These are phyloP conservation scores for Fusarium sp. DNA, from an alignment of 2,329 filamentous ascomycete species.

Conservation along the genomic window DNA sequence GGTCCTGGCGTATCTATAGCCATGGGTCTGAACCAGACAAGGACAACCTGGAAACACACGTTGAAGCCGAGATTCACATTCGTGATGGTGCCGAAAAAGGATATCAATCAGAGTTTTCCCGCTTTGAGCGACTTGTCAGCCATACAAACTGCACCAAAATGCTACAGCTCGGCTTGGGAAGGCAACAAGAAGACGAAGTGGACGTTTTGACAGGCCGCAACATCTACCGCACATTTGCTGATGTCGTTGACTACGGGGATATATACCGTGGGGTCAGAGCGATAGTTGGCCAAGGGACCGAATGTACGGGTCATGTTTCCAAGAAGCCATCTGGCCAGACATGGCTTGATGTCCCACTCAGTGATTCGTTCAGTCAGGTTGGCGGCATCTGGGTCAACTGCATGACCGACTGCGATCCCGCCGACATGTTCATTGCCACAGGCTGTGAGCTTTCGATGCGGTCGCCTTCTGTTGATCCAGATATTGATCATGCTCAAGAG, in stretches of 20 bases:
- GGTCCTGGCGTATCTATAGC: not conserved
- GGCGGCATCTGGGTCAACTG: constrained; percentile 5
- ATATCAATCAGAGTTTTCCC: not conserved
- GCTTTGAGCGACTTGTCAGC: not conserved
- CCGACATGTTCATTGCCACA: constrained; percentile 4
- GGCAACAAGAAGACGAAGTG: not conserved
- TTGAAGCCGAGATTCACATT: not conserved
- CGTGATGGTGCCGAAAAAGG: not conserved
- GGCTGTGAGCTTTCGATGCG: constrained; percentile 1
- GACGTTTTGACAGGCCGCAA: constrained; percentile 1
- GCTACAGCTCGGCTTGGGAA: not conserved
- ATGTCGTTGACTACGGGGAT: not conserved
- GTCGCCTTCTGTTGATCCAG: not conserved
- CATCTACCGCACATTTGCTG: constrained; percentile 1
- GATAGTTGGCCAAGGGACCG: not conserved
- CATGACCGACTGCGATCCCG: not conserved
- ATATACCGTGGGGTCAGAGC: not conserved
- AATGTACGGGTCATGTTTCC: not conserved
- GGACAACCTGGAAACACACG: not conserved
- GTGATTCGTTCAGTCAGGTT: constrained; percentile 5
- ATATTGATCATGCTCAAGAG: not conserved
- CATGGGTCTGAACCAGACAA: not conserved
- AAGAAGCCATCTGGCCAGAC: not conserved
- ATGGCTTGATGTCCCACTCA: constrained; percentile 1
- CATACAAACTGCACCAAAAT: not conserved